Evolutionary conservation across 108 stramenopile species (phyloP).

Genomic region (Discostella stelligeroides): DNA sequence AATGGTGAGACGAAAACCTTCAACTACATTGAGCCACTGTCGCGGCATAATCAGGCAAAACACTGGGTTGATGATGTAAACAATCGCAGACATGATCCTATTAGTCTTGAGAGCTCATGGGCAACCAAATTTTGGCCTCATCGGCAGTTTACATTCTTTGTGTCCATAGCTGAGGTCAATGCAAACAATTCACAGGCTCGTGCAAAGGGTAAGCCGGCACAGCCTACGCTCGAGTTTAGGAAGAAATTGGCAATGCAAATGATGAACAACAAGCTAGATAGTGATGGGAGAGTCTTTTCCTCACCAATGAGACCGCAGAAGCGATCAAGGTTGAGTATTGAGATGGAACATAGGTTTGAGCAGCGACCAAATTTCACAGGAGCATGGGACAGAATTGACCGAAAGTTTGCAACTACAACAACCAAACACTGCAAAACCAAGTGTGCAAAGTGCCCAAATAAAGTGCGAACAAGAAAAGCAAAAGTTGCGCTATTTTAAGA

Average conservation of each 20-base stretch:
- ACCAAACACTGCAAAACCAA: not conserved
- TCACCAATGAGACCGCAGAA: not conserved
- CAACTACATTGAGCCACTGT: slow-evolving; percentile 10
- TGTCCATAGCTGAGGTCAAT: slow-evolving; percentile 25
- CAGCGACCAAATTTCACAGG: slow-evolving; percentile 1
- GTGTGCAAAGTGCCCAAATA: not conserved
- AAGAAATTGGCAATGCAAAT: slow-evolving; percentile 18
- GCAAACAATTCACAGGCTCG: slow-evolving; percentile 19
- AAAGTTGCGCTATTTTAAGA: too few relatives aligned
- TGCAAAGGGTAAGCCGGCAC: not conserved
- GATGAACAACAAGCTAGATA: slow-evolving; percentile 16
- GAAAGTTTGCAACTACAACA: not conserved
- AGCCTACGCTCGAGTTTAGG: slow-evolving; percentile 7
- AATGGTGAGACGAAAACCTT: slow-evolving; percentile 1
- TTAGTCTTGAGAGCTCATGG: slow-evolving; percentile 19
- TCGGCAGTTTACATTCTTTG: slow-evolving; percentile 26
- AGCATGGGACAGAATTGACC: not conserved
- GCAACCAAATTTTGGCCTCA: slow-evolving; percentile 19
- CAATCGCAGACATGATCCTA: slow-evolving; percentile 21
- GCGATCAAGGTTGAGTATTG: too few relatives aligned
- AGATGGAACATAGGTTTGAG: not conserved
- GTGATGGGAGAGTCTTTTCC: not conserved
- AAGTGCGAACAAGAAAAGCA: too few relatives aligned
- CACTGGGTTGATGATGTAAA: slow-evolving; percentile 23
- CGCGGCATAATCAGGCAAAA: slow-evolving; percentile 1